These are phyloP conservation scores for Strobilomyces echinocephalus DNA, from an alignment of 768 basidiomycete genomes.

Conservation along the genomic window DNA sequence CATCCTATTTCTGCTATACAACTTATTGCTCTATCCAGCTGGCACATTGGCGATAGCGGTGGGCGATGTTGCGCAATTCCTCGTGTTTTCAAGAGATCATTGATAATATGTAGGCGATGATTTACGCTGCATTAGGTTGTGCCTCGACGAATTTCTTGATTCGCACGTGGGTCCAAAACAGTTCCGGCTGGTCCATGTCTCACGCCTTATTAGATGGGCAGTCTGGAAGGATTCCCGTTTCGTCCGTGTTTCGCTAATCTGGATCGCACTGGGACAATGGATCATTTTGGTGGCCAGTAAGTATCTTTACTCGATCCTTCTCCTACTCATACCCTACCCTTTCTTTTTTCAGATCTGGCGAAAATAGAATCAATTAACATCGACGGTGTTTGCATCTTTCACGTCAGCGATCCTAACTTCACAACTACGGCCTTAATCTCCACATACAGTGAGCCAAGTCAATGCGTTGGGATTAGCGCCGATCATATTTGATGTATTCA, in stretches of 20 bases:
- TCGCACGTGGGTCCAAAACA: slow-evolving; percentile 16
- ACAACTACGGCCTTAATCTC: neutral
- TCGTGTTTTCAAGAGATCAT: too few relatives aligned
- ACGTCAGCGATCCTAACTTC: neutral
- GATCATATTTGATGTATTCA: neutral
- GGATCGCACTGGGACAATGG: slow-evolving; percentile 22
- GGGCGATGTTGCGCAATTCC: too few relatives aligned
- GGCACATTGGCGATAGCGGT: too few relatives aligned
- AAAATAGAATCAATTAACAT: neutral
- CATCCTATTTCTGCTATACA: too few relatives aligned
- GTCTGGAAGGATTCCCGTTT: slow-evolving; percentile 17
- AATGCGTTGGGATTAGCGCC: neutral
- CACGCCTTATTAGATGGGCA: slow-evolving; percentile 14
- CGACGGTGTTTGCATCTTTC: neutral
- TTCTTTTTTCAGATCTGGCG: slow-evolving; percentile 1
- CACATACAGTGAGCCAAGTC: slow-evolving; percentile 14
- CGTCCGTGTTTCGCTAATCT: slow-evolving; percentile 8
- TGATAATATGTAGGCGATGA: neutral
- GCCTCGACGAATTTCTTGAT: slow-evolving; percentile 22
- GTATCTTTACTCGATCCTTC: neutral
- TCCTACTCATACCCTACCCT: neutral
- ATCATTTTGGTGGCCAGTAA: slow-evolving; percentile 7
- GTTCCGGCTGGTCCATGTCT: neutral
- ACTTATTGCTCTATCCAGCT: too few relatives aligned
- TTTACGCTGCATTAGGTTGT: slow-evolving; percentile 10